These are phyloP conservation scores for Wickerhamiella pararugosa DNA, from an alignment of 1,139 yeast species.

Conservation along the genomic window DNA sequence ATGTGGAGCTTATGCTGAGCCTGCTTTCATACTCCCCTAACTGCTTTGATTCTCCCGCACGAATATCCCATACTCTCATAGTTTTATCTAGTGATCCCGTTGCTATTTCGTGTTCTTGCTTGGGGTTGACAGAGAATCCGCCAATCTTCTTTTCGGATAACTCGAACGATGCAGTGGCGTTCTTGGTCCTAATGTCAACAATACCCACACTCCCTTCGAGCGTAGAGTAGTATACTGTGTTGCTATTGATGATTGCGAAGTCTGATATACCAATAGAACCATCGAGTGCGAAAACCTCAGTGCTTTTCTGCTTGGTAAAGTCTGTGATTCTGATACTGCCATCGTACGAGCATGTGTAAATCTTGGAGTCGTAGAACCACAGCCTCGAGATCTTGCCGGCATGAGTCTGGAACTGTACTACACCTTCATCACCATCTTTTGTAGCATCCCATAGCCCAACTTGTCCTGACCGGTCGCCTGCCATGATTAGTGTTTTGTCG, in stretches of 20 bases:
- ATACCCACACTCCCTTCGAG: conserved; percentile 62
- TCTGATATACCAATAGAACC: conserved; percentile 33
- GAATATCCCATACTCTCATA: conserved; percentile 70
- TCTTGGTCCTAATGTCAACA: conserved; percentile 44
- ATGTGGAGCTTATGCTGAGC: conserved; percentile 70
- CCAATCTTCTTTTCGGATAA: conserved; percentile 82
- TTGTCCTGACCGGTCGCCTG: conserved; percentile 77
- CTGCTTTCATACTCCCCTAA: conserved; percentile 55
- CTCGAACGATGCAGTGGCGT: conserved; percentile 18
- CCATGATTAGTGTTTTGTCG: conserved; percentile 49
- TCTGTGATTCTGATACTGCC: conserved; percentile 70
- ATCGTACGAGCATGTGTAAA: conserved; percentile 69
- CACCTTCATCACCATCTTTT: conserved; percentile 30
- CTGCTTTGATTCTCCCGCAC: conserved; percentile 23
- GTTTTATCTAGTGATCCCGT: conserved; percentile 83
- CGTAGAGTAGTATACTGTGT: conserved; percentile 57
- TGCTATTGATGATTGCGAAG: conserved; percentile 38
- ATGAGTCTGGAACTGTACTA: conserved; percentile 57
- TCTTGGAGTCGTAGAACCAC: conserved; percentile 37
- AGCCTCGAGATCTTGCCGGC: conserved; percentile 58
- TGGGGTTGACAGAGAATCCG: conserved; percentile 68
- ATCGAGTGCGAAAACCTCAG: conserved; percentile 33
- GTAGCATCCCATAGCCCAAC: conserved; percentile 84
- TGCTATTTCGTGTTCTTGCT: conserved; percentile 42
- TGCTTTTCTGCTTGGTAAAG: conserved; percentile 38